Base-by-base conservation (phyloP, 257 asterid species). In the Euphrasia confusa region DNA sequence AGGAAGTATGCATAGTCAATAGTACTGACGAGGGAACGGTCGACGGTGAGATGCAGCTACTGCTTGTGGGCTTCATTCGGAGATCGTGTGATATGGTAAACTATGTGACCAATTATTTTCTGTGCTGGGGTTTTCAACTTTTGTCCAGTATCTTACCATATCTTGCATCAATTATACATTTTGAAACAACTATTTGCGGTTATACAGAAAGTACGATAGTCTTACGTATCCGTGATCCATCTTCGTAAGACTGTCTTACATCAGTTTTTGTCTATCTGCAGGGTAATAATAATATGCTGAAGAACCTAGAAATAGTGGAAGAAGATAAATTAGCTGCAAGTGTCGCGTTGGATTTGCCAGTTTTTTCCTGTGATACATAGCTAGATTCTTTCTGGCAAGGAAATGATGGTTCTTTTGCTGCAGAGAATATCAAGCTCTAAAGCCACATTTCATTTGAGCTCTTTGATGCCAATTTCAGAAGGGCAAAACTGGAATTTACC, bases 51-150 rank as follows among this genome's bases (percentile, higher is more conserved):
- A 75, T 85, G 80, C 83, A 85, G 78, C 45, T 87, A 70, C 52
- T 80, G 67, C 63, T 90, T 10, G 84, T 80, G 54, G 97, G 92
- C 64, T 84, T 78, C 83, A 77, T 84, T 74, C 78, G 80, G 70
- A 79, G 90, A 72, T 71, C 83, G 32, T 27, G 37, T 37, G 15
- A 28, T 62, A 71, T 53, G 88, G 95, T 90, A 82, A 77, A 37
- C 42, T 7, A 50, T 50, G 27, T 7, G 7, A 8, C 28, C 27
- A 50, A 17, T 50, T 50, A 14, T 50, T 50, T 15, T 6, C 1
- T 15, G 55, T 2, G 55, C 11, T 49, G 11, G 42, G 42, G 11
- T 37, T 7, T 37, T 37, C 42, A 37, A 37, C 42, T 37, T 37
- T 37, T 37, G 2, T 37, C 42, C 42, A 8, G 42, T 37, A 37